phyloP scores from a whole-genome alignment of 2,329 filamentous ascomycete species.

The Colletotrichum sp. region DNA sequence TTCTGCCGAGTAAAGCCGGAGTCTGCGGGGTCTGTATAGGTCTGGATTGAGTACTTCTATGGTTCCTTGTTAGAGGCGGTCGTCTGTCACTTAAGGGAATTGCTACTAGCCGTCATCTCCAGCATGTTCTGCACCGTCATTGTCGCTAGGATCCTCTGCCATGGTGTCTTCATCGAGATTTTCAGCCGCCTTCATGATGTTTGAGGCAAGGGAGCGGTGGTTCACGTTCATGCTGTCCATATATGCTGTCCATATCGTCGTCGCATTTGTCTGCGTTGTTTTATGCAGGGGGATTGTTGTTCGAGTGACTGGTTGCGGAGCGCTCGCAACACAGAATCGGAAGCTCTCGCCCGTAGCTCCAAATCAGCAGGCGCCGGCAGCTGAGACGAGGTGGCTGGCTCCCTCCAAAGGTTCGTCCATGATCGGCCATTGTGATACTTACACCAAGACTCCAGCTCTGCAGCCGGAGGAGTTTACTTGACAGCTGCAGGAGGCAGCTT shows the following conservation, averaged over 20 bases:
- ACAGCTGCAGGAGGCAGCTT: too few relatives aligned
- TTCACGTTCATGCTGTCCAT: not conserved
- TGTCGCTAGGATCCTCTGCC: not conserved
- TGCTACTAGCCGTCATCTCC: not conserved
- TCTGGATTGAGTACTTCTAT: not conserved
- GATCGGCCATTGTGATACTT: too few relatives aligned
- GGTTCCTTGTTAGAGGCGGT: not conserved
- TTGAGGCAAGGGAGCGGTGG: not conserved
- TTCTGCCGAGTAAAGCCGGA: not conserved
- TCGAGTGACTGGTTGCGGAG: too few relatives aligned
- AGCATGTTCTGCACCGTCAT: not conserved
- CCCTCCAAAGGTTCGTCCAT: too few relatives aligned
- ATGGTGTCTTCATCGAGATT: not conserved
- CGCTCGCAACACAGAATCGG: too few relatives aligned
- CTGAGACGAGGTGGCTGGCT: too few relatives aligned
- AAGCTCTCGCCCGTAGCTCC: too few relatives aligned
- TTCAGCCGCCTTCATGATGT: not conserved
- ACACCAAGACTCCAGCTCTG: too few relatives aligned
- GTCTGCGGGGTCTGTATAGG: not conserved
- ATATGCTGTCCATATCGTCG: not conserved
- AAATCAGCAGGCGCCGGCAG: too few relatives aligned
- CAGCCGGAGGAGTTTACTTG: too few relatives aligned
- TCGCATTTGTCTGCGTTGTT: too few relatives aligned
- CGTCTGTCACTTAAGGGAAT: not conserved
- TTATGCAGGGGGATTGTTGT: too few relatives aligned